phyloP scores from a whole-genome alignment of 257 asterid species.

The Handroanthus guayacan region DNA sequence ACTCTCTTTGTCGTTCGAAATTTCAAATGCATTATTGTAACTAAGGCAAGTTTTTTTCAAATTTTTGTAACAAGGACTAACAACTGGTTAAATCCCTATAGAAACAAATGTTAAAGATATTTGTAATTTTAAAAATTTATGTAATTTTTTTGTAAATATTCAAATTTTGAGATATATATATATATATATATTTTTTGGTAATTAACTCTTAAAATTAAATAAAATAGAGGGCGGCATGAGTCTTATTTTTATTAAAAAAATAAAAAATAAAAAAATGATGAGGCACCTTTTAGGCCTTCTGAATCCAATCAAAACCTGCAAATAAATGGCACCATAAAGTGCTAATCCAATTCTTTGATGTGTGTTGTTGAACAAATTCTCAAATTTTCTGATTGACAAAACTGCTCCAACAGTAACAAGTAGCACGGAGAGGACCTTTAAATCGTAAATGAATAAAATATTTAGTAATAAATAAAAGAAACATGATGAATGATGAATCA shows the following conservation, averaged over 20 bases:
- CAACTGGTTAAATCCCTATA: too few species aligned
- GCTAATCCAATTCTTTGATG: slow-evolving; percentile 90
- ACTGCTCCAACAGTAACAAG: slow-evolving; percentile 76
- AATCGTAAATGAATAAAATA: slow-evolving; percentile 6
- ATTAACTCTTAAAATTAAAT: too few species aligned
- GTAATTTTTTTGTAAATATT: too few species aligned
- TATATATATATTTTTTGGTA: too few species aligned
- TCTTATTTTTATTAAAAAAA: not conserved
- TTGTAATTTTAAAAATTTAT: too few species aligned
- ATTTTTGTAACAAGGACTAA: too few species aligned
- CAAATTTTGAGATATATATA: too few species aligned
- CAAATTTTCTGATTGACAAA: slow-evolving; percentile 73
- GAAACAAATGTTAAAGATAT: too few species aligned
- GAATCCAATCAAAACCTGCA: slow-evolving; percentile 65
- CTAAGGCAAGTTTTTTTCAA: too few species aligned
- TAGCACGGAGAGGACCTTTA: slow-evolving; percentile 64
- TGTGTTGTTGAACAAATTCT: slow-evolving; percentile 69
- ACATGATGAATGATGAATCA: not conserved
- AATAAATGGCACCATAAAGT: slow-evolving; percentile 71
- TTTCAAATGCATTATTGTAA: too few species aligned
- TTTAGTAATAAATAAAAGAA: not conserved
- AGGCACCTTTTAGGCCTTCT: slow-evolving; percentile 70
- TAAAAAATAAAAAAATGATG: not conserved
- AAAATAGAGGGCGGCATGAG: too few species aligned
- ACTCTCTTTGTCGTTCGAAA: too few species aligned